A percentile compares a stretch with the other conserved stretches of the same genome.
These are phyloP conservation scores for Dictyostelium firmibasis DNA, from an alignment of 78 protist species.

Conservation along the genomic window DNA sequence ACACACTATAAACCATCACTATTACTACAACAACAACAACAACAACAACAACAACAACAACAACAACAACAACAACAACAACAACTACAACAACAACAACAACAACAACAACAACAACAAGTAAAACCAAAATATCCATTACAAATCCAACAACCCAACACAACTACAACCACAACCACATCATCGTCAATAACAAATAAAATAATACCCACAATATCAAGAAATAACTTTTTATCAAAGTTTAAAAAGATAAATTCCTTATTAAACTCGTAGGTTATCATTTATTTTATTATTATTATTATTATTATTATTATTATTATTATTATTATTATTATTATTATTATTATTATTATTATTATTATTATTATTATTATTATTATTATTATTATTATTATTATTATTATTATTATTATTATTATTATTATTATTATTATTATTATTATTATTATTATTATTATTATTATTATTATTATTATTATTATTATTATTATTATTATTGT, in stretches of 20 bases:
- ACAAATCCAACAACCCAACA: background rate
- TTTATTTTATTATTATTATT: background rate
- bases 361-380: too few relatives aligned
- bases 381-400: too few relatives aligned
- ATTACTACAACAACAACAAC: background rate
- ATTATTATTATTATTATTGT: too few relatives aligned
- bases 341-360: too few relatives aligned
- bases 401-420: too few relatives aligned
- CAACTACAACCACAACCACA: background rate
- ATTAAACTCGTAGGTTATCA: background rate
- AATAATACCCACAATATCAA: background rate
- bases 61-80: background rate
- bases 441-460: too few relatives aligned
- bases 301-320: background rate
- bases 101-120: background rate
- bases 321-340: too few relatives aligned
- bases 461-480: too few relatives aligned
- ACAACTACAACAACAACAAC: background rate
- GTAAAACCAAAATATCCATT: background rate
- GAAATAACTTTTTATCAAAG: background rate
- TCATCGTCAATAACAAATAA: background rate
- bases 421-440: too few relatives aligned
- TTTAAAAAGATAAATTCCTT: background rate
- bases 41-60: background rate
- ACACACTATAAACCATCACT: background rate